Conservation (phyloP, 2,329 filamentous ascomycete species). For the Coniosporium tulheliwenetii region DNA sequence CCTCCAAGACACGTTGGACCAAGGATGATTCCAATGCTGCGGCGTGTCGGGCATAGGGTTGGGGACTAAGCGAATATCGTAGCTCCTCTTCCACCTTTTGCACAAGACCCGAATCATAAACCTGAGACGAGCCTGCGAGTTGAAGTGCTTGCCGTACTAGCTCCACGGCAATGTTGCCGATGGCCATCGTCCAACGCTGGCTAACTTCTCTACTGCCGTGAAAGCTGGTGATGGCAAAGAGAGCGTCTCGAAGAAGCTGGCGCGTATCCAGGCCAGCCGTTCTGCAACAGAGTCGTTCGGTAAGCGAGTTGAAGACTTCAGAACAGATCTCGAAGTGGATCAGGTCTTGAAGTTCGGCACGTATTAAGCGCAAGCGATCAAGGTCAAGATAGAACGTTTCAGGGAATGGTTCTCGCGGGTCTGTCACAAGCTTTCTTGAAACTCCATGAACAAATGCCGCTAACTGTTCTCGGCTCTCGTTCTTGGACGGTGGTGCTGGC, state of each 20-base stretch:
- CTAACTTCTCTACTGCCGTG: constrained; percentile 6
- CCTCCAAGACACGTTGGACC: constrained; percentile 10
- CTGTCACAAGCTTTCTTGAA: constrained; percentile 8
- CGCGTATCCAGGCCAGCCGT: too few relatives aligned
- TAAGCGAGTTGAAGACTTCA: constrained; percentile 29
- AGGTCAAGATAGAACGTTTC: constrained; percentile 42
- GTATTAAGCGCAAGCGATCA: constrained; percentile 37
- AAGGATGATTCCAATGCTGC: constrained; percentile 1
- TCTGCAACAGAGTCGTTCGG: neutral
- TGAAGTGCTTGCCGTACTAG: constrained; percentile 25
- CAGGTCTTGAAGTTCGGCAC: constrained; percentile 35
- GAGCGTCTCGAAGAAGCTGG: constrained; percentile 12
- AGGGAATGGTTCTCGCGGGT: constrained; percentile 24
- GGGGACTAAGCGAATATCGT: too few relatives aligned
- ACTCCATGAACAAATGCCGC: neutral
- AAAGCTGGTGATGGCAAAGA: constrained; percentile 23
- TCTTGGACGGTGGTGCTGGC: too few relatives aligned
- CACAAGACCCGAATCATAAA: too few relatives aligned
- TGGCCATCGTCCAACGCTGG: constrained; percentile 21
- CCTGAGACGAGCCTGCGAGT: constrained; percentile 11
- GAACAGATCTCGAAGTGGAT: constrained; percentile 40
- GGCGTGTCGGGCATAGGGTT: too few relatives aligned
- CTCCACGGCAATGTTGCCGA: constrained; percentile 28
- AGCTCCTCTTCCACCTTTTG: too few relatives aligned
- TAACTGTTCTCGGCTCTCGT: too few relatives aligned